Conservation (phyloP, 1,284 basidiomycete species). For the Mycosarcoma maydis region DNA sequence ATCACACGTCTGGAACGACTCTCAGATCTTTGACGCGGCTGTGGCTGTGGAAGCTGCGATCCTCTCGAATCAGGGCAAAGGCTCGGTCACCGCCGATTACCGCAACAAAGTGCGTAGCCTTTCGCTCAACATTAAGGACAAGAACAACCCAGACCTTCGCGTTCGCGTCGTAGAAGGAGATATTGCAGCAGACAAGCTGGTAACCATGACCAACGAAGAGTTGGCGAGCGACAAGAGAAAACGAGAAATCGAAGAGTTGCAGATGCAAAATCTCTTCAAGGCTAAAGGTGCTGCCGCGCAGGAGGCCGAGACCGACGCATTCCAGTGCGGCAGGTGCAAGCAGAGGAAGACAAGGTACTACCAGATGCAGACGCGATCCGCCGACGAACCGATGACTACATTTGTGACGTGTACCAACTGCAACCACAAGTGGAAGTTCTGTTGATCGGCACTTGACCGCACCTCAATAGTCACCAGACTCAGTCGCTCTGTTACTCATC, state of each 20-base stretch:
- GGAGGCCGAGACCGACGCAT: slow-evolving; percentile 92
- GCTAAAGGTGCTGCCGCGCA: slow-evolving; percentile 85
- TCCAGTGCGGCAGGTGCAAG: slow-evolving; percentile 90
- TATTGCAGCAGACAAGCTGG: slow-evolving; percentile 76
- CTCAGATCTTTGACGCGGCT: slow-evolving; percentile 68
- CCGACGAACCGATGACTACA: slow-evolving; percentile 66
- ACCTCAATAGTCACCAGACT: too few relatives aligned
- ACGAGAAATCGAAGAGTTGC: slow-evolving; percentile 78
- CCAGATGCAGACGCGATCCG: slow-evolving; percentile 66
- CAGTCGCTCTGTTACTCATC: too few relatives aligned
- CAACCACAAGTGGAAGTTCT: slow-evolving; percentile 66
- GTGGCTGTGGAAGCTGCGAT: slow-evolving; percentile 69
- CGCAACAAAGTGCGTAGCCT: slow-evolving; percentile 87
- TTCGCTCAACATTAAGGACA: slow-evolving; percentile 92
- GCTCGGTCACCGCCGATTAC: slow-evolving; percentile 69
- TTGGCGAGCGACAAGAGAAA: slow-evolving; percentile 93
- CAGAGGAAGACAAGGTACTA: slow-evolving; percentile 64
- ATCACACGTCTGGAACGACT: slow-evolving; percentile 26
- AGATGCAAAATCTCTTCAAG: slow-evolving; percentile 80
- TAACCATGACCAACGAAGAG: slow-evolving; percentile 85
- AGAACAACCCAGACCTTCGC: slow-evolving; percentile 86
- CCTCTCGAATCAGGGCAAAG: slow-evolving; percentile 53
- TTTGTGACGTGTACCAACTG: slow-evolving; percentile 64
- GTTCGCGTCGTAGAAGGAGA: slow-evolving; percentile 85
- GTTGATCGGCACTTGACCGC: slow-evolving; percentile 32